Evolutionary conservation across 345 rosid species (phyloP).

Genomic region (Salix exigua): DNA sequence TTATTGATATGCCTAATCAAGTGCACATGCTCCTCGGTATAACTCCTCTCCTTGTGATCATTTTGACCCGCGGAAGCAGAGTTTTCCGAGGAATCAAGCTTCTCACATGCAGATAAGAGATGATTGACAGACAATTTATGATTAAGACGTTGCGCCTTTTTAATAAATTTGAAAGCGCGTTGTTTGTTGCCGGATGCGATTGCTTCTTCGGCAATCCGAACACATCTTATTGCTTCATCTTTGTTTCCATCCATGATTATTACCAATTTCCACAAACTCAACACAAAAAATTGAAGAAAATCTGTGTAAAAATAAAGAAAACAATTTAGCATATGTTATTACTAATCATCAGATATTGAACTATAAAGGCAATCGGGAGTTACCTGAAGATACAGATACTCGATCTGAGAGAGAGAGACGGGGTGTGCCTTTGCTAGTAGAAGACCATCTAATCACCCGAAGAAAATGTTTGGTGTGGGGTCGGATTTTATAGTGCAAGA

Average conservation of each 20-base stretch:
- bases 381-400: conserved; percentile 8
- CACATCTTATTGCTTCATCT: conserved; percentile 74
- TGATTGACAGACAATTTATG: conserved; percentile 40
- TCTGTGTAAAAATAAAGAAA: background rate
- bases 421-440: background rate
- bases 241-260: conserved; percentile 72
- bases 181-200: conserved; percentile 53
- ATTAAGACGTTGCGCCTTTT: conserved; percentile 61
- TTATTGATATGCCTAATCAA: conserved; percentile 58
- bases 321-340: too few relatives aligned
- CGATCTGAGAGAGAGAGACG: background rate
- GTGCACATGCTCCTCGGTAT: conserved; percentile 51
- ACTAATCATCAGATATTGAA: too few relatives aligned
- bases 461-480: background rate
- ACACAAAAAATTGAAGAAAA: background rate
- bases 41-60: conserved; percentile 22
- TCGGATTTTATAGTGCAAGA: background rate
- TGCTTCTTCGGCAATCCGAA: conserved; percentile 63
- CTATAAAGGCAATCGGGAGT: background rate
- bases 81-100: conserved; percentile 33
- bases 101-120: conserved; percentile 60
- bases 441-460: background rate
- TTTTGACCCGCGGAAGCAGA: conserved; percentile 17
- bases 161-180: conserved; percentile 68
- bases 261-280: background rate